Conservation (phyloP, 208 protist species). For the Tritrichomonas musculus region DNA sequence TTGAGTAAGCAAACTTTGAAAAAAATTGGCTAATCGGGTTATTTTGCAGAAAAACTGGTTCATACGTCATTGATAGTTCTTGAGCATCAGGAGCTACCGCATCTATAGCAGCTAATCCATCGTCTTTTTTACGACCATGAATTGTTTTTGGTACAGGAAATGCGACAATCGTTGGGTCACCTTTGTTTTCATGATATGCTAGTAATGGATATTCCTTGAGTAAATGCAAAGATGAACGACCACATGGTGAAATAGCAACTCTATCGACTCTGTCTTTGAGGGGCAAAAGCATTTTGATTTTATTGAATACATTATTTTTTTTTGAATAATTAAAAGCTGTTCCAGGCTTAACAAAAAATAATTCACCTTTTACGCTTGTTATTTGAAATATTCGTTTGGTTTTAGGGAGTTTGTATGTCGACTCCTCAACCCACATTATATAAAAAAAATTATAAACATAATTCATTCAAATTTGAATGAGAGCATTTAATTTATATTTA, state of each 20-base stretch:
- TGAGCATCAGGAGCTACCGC: background rate
- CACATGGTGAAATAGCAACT: background rate
- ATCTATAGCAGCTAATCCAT: background rate
- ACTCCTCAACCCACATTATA: background rate
- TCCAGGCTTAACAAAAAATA: slow-evolving; percentile 1
- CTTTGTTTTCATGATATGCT: background rate
- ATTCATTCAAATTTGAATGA: too few relatives aligned
- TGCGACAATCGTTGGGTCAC: background rate
- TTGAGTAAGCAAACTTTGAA: background rate
- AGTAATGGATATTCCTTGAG: background rate
- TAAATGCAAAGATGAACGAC: background rate
- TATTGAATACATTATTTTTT: background rate
- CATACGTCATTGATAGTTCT: background rate
- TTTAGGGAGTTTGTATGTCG: background rate
- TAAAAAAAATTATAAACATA: too few relatives aligned
- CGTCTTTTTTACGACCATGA: background rate
- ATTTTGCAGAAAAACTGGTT: background rate
- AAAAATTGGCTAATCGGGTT: too few relatives aligned
- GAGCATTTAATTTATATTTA: too few relatives aligned
- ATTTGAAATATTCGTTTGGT: background rate
- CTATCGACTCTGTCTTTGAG: background rate
- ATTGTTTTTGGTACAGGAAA: background rate
- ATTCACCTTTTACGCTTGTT: background rate
- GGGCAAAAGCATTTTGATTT: background rate
- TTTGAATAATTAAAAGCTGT: background rate